Base-by-base conservation (phyloP, 345 rosid species). In the Eucalyptus pauciflora region DNA sequence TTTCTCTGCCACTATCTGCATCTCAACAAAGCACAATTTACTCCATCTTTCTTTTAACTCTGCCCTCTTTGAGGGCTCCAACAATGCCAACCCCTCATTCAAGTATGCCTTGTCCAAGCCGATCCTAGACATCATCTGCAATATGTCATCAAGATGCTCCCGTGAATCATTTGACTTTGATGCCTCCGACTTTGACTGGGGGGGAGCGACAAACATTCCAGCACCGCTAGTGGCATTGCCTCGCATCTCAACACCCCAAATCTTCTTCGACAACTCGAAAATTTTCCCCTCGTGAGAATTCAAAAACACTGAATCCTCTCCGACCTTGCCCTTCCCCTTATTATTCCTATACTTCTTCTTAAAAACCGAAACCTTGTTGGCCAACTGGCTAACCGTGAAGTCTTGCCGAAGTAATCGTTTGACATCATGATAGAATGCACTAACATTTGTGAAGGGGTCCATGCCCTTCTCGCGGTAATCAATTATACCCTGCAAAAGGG, bases 401-500 rank as follows among this genome's bases (percentile, higher is more conserved):
- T 90, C 90, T 4, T 76, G 27, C 10, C 62, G 86, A 15, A 93
- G 88, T 5, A 83, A 60, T 50, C 87, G 54, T 51, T 87, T 88
- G 33, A 92, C 88, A 41, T 90, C 91, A 7, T 86, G 88, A 81
- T 87, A 52, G 67, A 93, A 92, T 2, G 41, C 88, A 33, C 29
- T 62, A 87, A 88, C 79, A 62, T 91, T 56, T 31, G 86, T 37
- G 43, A 8, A 9, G 12, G 90, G 92, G 15, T 87, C 89, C 17
- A 58, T 16, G 4, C 90, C 92, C 6, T 52, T 88, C 24, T 51
- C 67, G 27, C 20, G n/a, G 56, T 58, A 93, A 3, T 90, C 92
- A 52, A 90, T 48, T 89, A 93, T 91, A 67, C 91, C 94, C 52
- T 88, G 56, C 51, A 92, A 50, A 45, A 92, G 29, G 13, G 88